Base-by-base conservation (phyloP, 31 red algal species). In the Asparagopsis taxiformis region DNA sequence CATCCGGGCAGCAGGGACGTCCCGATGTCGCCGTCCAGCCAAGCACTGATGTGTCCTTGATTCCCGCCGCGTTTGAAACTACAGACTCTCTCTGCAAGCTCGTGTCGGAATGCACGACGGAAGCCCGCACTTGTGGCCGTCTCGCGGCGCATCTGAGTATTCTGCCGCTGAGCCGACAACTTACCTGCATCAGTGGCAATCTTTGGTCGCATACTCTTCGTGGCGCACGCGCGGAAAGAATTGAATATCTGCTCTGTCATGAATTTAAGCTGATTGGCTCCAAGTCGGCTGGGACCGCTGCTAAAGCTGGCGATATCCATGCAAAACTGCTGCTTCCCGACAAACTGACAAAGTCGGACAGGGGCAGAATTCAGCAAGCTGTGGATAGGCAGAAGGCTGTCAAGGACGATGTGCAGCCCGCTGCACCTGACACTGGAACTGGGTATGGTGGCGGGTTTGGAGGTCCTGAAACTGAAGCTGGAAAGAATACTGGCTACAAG, bases 191-290 rank as follows among this genome's bases (percentile, higher is more conserved):
- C 59, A 82, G 80, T 17, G 94, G 94, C 49, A 84, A 97, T 56
- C 53, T 88, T 17, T 97, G 94, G 94, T 87, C 88, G n/a, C 77
- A 76, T 34, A 84, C 88, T 37, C 46, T 97, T 8, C 82, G 62
- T n/a, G 88, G 88, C 13, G 55, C 61, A 32, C 83, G 94, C 30
- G 94, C 94, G 9, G 88, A 92, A 51, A 58, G 94, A 16, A 92
- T 97, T 23, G 94, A 97, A 24, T 87, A 72, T 68, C 88, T 97
- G 2, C 61, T 97, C 15, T 77, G 72, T 36, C 94, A 97, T 69
- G 94, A 88, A 19, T 88, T 97, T 59, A 70, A 77, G 36, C 34
- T 61, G 15, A 77, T 82, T 28, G 72, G 85, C 16, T 59, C 79
- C 1, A 73, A 84, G 67, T 21, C 23, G 39, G 63, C 51, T 11